Evolutionary conservation across 129 eudicot species (phyloP).

Genomic region (Calendula officinalis): DNA sequence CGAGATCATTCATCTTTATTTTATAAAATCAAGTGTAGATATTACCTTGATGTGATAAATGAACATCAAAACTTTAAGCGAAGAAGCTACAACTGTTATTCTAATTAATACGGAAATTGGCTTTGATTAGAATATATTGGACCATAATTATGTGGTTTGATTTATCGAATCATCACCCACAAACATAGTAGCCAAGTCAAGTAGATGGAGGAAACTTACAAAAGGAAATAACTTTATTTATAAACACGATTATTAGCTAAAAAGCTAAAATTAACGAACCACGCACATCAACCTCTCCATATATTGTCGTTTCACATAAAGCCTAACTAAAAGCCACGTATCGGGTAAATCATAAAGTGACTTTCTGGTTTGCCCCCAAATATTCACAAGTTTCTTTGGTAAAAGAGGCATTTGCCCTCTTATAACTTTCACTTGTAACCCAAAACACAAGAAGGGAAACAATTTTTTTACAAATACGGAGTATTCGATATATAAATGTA

Average conservation of each 20-base stretch:
- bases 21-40: neutral
- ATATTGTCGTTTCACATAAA: neutral
- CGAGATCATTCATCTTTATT: too few species aligned
- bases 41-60: slow-evolving; percentile 21
- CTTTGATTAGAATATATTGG: too few species aligned
- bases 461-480: too few species aligned
- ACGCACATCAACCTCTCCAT: neutral
- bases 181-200: too few species aligned
- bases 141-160: too few species aligned
- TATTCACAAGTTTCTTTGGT: neutral
- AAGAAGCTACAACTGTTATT: neutral
- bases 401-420: neutral
- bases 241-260: neutral
- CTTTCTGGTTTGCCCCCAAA: slow-evolving; percentile 20
- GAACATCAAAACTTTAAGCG: neutral
- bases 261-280: neutral
- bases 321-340: neutral
- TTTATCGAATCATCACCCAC: too few species aligned
- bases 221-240: neutral
- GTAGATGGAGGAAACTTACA: neutral
- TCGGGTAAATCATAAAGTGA: slow-evolving; percentile 23
- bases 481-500: too few species aligned
- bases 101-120: neutral
- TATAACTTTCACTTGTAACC: neutral
- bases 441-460: too few species aligned